Base-by-base conservation (phyloP, 345 rosid species). In the Eutrema heterophyllum region DNA sequence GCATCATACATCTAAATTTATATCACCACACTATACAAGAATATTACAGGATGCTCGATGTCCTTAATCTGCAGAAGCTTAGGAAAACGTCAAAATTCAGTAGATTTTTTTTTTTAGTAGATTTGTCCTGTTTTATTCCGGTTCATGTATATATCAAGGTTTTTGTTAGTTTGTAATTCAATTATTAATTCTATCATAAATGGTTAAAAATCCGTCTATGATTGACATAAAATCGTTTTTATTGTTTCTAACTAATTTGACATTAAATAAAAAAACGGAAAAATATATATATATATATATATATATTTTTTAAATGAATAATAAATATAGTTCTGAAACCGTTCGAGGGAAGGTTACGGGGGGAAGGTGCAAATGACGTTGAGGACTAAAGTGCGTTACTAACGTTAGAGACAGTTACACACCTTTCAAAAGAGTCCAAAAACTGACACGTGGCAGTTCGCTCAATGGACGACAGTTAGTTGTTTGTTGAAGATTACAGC, bases 401-500 rank as follows among this genome's bases (percentile, higher is more conserved):
- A 63, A 67, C 73, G 78, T 75, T 67, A 67, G 32, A 60, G 70
- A 62, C 71, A 70, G 80, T 76, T 70, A 64, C 60, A 59, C 33
- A 74, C 16, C 6, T 62, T 56, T 29, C 49, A 15, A 7, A 29
- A 50, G 3, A 59, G 21, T 68, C 29, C 36, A 14, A 16, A 21
- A 41, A 83, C 84, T 49, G 89, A 64, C 71, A 70, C 71, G 71
- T 76, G 80, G 52, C 80, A 64, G 60, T 54, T 64, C 0, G 41
- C 45, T 70, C 3, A 55, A 45, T 76, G 80, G 65, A 64, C 30
- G 79, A 68, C 75, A 69, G 80, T 63, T 76, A 62, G 80, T 62
- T 68, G 61, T 63, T 70, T 63, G 71, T 70, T 70, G 78, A 80
- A 84, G 80, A 69, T 57, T 73, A 83, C 88, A 84, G 91, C 71